phyloP scores from a whole-genome alignment of 1,139 yeast species.

The Nakaseomyces delphensis region DNA sequence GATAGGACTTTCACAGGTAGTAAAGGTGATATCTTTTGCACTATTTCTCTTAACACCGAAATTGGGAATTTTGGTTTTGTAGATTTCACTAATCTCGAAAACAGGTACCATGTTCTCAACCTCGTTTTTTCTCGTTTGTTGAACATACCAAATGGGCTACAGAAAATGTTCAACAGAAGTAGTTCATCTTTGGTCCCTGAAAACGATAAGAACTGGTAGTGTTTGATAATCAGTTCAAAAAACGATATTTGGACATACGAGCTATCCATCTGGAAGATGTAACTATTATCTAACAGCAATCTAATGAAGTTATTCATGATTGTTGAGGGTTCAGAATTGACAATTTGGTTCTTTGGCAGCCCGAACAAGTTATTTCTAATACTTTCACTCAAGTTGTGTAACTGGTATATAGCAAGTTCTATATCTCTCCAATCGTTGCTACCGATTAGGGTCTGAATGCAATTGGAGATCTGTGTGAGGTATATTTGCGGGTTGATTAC shows the following conservation, averaged over 20 bases:
- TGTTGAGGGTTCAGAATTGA: slow-evolving; percentile 51
- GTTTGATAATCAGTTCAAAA: slow-evolving; percentile 79
- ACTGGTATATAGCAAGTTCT: slow-evolving; percentile 79
- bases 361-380: slow-evolving; percentile 65
- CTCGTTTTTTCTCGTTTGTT: slow-evolving; percentile 65
- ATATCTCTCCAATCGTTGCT: slow-evolving; percentile 62
- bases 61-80: slow-evolving; percentile 59
- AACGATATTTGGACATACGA: slow-evolving; percentile 72
- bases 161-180: slow-evolving; percentile 61
- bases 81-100: slow-evolving; percentile 70
- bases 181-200: slow-evolving; percentile 39
- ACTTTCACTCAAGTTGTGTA: slow-evolving; percentile 71
- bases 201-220: slow-evolving; percentile 48
- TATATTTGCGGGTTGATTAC: slow-evolving; percentile 64
- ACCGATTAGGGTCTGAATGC: slow-evolving; percentile 50
- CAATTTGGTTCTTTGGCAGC: slow-evolving; percentile 54
- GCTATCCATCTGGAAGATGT: slow-evolving; percentile 48
- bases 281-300: slow-evolving; percentile 37
- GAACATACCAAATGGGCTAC: slow-evolving; percentile 74
- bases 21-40: slow-evolving; percentile 43
- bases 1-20: slow-evolving; percentile 51
- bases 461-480: slow-evolving; percentile 56
- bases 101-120: slow-evolving; percentile 82
- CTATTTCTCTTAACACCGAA: slow-evolving; percentile 42
- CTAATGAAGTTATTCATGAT: slow-evolving; percentile 49